Evolutionary conservation across 805 yeast species (phyloP).

Genomic region (Limtongia smithiae): DNA sequence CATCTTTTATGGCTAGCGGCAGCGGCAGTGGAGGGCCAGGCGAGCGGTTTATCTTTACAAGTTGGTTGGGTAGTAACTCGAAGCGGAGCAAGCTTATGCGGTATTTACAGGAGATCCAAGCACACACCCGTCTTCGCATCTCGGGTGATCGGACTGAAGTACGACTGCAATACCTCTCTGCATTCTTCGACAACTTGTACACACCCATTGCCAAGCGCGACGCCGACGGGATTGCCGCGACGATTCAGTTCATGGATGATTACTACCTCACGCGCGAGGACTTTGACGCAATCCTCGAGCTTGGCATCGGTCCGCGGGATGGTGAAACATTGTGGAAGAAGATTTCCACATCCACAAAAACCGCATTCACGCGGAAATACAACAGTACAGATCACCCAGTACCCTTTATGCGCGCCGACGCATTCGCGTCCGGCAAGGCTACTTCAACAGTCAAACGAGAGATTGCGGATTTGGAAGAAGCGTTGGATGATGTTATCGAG

Average conservation of each 20-base stretch:
- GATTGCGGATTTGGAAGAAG: conserved; percentile 67
- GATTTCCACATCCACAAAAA: conserved; percentile 72
- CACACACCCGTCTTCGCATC: conserved; percentile 77
- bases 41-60: conserved; percentile 72
- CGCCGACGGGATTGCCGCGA: conserved; percentile 59
- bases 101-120: conserved; percentile 78
- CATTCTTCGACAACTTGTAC: conserved; percentile 53
- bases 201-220: conserved; percentile 56
- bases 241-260: conserved; percentile 72
- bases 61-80: conserved; percentile 22
- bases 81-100: conserved; percentile 57
- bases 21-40: no score
- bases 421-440: conserved; percentile 39
- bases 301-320: conserved; percentile 60
- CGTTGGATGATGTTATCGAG: conserved; percentile 44
- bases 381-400: conserved; percentile 76
- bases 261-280: conserved; percentile 87
- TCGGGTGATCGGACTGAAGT: conserved; percentile 72
- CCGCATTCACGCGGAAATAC: conserved; percentile 83
- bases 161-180: conserved; percentile 64
- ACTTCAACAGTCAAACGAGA: conserved; percentile 36
- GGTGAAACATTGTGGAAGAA: conserved; percentile 52
- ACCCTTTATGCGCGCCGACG: conserved; percentile 59
- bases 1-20: conserved; percentile 65
- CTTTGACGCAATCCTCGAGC: conserved; percentile 84